phyloP scores from a whole-genome alignment of 257 asterid genomes.

The Paraleonurus japonicus region DNA sequence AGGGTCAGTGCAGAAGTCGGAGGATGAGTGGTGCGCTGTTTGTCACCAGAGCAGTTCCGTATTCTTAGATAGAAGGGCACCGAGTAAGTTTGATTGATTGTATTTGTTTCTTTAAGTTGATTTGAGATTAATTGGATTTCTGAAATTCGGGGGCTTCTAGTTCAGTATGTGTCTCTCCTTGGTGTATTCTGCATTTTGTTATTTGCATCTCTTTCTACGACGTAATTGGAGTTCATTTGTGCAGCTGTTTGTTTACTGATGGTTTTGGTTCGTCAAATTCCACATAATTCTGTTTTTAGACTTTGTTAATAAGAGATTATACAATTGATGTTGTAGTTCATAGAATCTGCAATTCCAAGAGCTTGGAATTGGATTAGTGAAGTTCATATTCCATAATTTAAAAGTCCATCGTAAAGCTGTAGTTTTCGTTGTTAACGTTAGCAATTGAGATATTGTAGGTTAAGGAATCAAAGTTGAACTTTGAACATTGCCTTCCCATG shows the following conservation, averaged over 20 bases:
- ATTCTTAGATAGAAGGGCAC: slow-evolving; percentile 86
- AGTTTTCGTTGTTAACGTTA: neutral
- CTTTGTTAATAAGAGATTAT: neutral
- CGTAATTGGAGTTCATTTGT: neutral
- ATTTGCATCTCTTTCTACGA: too few relatives aligned
- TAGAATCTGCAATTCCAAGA: neutral
- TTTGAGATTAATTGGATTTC: neutral
- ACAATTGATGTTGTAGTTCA: neutral
- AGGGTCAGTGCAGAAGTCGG: slow-evolving; percentile 68
- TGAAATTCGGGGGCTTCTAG: neutral
- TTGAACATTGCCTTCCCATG: neutral
- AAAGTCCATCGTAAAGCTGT: neutral
- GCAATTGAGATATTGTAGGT: neutral
- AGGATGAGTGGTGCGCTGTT: slow-evolving; percentile 94
- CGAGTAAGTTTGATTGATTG: slow-evolving; percentile 49
- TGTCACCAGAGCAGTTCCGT: slow-evolving; percentile 87
- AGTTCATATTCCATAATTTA: neutral
- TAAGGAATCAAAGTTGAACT: neutral
- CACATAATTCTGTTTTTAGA: neutral
- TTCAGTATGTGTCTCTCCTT: too few relatives aligned
- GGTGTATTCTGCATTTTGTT: neutral
- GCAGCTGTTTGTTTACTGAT: neutral
- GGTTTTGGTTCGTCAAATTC: too few relatives aligned
- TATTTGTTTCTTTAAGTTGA: neutral
- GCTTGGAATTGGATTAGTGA: neutral